Evolutionary conservation across 164 flowering plant species (phyloP), one percentile per base, ranked within the genome.

Genomic region (Nelumbo lutea): DNA sequence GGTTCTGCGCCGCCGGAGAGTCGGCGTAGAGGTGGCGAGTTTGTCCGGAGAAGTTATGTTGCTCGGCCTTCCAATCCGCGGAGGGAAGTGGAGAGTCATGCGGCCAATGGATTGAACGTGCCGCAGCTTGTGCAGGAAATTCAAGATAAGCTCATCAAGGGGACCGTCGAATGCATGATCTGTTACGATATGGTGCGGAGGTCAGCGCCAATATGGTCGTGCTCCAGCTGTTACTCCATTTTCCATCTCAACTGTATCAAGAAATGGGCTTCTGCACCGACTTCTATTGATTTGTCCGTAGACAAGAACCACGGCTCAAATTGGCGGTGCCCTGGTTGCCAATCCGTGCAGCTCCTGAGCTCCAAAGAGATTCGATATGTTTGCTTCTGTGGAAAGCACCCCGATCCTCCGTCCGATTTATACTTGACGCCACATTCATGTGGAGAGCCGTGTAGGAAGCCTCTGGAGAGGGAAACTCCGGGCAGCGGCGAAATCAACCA

Each of bases 241-340:
- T 95, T 95, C 53, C 99, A 92, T 76, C 68, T 95, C 64, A 80
- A 58, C 66, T 95, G 99, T 64, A 90, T 83, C 56, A 90, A 85
- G 91, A 92, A 87, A 80, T 95, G 99, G 98, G 99, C 97, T 2
- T 79, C 88, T 13, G 99, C 98, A 3, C 99, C 99, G 2, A 87
- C 93, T 9, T 93, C 99, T 9, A 68, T 81, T 61, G 99, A 92
- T 69, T 69, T 87, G 57, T 70, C 81, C 0, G 96, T 83, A 0
- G 97, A 89, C 82, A 92, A 84, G 83, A 81, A 81, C 70, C 95
- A 84, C 65, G 96, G 97, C 0, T 72, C 78, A 61, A 95, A 92
- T 66, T 95, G 99, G 99, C 79, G 99, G 39, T 95, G 99, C 79
- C 99, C 98, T 3, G 98, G 98, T 8, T 95, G 99, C 72, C 99